Evolutionary conservation across 2,329 filamentous ascomycete genomes (phyloP).

Genomic region (Aureobasidium sp.): DNA sequence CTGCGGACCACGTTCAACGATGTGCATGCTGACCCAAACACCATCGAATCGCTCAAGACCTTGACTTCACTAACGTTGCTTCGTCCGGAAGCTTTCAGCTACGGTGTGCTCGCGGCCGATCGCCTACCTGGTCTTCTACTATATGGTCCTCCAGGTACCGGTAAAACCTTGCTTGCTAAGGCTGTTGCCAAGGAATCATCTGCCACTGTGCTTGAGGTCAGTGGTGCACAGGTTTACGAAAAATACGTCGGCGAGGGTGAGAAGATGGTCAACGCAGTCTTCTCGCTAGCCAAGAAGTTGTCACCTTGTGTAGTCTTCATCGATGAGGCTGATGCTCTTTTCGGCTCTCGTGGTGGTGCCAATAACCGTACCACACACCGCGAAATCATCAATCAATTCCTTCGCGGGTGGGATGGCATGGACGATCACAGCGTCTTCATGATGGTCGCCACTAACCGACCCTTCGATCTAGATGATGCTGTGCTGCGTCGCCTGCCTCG

Average conservation of each 20-base stretch:
- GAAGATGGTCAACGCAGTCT: slow-evolving; percentile 90
- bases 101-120: slow-evolving; percentile 85
- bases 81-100: slow-evolving; percentile 89
- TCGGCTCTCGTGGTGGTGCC: slow-evolving; percentile 65
- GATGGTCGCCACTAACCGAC: slow-evolving; percentile 95
- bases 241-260: slow-evolving; percentile 96
- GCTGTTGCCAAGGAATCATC: slow-evolving; percentile 58
- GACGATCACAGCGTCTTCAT: slow-evolving; percentile 76
- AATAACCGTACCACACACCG: slow-evolving; percentile 65
- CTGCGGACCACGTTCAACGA: slow-evolving; percentile 83
- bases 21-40: slow-evolving; percentile 74
- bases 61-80: slow-evolving; percentile 81
- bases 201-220: slow-evolving; percentile 73
- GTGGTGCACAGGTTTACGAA: slow-evolving; percentile 84
- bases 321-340: slow-evolving; percentile 90
- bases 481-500: slow-evolving; percentile 70
- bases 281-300: slow-evolving; percentile 83
- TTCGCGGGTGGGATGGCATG: slow-evolving; percentile 95
- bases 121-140: slow-evolving; percentile 89
- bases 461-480: slow-evolving; percentile 88
- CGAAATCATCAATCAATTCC: slow-evolving; percentile 92
- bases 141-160: slow-evolving; percentile 89
- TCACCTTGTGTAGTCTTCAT: slow-evolving; percentile 87
- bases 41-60: slow-evolving; percentile 79
- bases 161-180: slow-evolving; percentile 72